phyloP scores from a whole-genome alignment of 2,329 filamentous ascomycete genomes.

The Ilyonectria destructans region DNA sequence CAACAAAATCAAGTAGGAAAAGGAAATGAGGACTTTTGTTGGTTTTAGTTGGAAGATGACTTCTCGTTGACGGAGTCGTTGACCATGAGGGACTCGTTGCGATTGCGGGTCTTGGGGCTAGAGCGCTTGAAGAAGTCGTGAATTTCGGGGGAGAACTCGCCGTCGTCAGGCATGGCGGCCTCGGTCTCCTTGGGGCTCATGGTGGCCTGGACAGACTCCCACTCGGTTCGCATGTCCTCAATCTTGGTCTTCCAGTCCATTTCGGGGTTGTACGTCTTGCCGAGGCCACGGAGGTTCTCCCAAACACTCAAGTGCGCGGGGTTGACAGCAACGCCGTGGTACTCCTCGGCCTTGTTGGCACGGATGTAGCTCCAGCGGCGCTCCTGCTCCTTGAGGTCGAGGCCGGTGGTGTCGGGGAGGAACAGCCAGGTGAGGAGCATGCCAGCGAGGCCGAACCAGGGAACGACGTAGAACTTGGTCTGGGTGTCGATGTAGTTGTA shows the following conservation, averaged over 20 bases:
- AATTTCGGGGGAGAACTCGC: constrained; percentile 69
- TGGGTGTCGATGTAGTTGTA: constrained; percentile 95
- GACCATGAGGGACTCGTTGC: constrained; percentile 44
- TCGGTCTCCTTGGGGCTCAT: constrained; percentile 66
- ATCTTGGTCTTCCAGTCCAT: constrained; percentile 89
- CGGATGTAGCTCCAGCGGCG: constrained; percentile 93
- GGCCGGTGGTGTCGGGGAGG: constrained; percentile 96
- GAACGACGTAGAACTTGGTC: constrained; percentile 91
- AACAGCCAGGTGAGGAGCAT: constrained; percentile 88
- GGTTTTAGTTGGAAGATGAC: constrained; percentile 37
- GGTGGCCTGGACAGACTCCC: constrained; percentile 67
- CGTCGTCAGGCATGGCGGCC: constrained; percentile 60
- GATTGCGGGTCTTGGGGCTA: constrained; percentile 49
- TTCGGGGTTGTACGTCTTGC: constrained; percentile 88
- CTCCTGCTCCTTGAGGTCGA: constrained; percentile 98
- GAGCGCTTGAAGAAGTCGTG: constrained; percentile 69
- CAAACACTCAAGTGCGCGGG: constrained; percentile 89
- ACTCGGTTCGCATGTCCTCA: constrained; percentile 81
- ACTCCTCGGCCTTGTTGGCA: constrained; percentile 82
- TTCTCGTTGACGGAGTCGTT: constrained; percentile 52
- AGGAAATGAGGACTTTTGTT: neutral
- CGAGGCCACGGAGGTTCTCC: constrained; percentile 85
- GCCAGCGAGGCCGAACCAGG: constrained; percentile 94
- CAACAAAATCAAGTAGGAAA: constrained; percentile 13
- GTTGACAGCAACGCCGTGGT: constrained; percentile 95